A percentile compares a stretch with the other conserved stretches of the same genome.
phyloP scores from a whole-genome alignment of 495 filamentous ascomycete genomes.

The Umbilicaria muhlenbergii region DNA sequence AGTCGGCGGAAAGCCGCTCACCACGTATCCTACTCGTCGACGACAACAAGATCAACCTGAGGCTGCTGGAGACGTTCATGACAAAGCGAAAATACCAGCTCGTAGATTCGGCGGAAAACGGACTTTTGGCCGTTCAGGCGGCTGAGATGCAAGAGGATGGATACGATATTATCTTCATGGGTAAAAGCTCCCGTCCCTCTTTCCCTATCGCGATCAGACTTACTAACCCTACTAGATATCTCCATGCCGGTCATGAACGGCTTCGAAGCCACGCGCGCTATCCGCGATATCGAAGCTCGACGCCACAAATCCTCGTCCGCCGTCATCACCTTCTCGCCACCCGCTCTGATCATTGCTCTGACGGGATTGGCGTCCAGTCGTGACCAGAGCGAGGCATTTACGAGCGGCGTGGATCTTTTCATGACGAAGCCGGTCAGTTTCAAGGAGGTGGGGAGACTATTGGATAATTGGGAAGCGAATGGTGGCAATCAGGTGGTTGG shows the following conservation, averaged over 20 bases:
- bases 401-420: constrained; percentile 54
- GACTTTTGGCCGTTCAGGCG: constrained; percentile 34
- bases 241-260: constrained; percentile 64
- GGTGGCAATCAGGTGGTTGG: neutral
- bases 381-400: constrained; percentile 50
- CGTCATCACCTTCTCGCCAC: neutral
- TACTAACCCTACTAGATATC: constrained; percentile 31
- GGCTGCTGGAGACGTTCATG: constrained; percentile 48
- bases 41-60: constrained; percentile 63
- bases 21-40: constrained; percentile 48
- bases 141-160: constrained; percentile 25
- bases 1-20: neutral
- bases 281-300: constrained; percentile 40
- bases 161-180: constrained; percentile 45
- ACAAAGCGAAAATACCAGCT: constrained; percentile 26
- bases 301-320: neutral
- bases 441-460: constrained; percentile 29
- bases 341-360: constrained; percentile 49
- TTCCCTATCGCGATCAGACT: neutral
- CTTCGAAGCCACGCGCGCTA: constrained; percentile 43
- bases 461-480: constrained; percentile 31
- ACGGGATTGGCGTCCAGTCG: constrained; percentile 49
- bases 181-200: constrained; percentile 10
- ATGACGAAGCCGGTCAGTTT: constrained; percentile 55
- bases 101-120: constrained; percentile 34